phyloP scores from a whole-genome alignment of 148 eudicot genomes.

The Vaccinium vitisidaea region DNA sequence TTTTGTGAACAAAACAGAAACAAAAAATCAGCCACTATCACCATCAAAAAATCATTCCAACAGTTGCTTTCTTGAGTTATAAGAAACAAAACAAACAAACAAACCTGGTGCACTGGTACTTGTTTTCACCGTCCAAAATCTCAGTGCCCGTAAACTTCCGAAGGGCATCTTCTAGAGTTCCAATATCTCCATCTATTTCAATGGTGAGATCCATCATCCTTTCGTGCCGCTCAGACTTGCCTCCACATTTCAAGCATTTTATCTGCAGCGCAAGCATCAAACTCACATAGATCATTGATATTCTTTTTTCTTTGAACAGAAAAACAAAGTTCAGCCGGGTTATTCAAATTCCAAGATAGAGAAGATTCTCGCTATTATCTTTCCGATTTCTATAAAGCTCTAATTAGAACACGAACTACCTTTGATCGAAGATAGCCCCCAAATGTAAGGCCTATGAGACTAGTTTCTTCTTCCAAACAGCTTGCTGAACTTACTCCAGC shows the following conservation, averaged over 20 bases:
- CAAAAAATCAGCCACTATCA: not conserved
- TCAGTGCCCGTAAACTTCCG: conserved; percentile 56
- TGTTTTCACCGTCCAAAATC: conserved; percentile 76
- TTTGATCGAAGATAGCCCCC: conserved; percentile 88
- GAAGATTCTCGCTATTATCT: not conserved
- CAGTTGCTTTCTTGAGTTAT: not conserved
- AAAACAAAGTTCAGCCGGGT: not conserved
- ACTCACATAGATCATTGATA: not conserved
- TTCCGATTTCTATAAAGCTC: not conserved
- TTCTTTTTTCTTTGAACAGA: not conserved
- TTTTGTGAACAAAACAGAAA: not conserved
- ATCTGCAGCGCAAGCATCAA: conserved; percentile 37
- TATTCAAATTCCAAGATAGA: not conserved
- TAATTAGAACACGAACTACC: conserved; percentile 31
- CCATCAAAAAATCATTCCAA: not conserved
- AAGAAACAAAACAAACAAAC: conserved; percentile 23
- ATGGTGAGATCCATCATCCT: conserved; percentile 86
- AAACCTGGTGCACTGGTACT: conserved; percentile 76
- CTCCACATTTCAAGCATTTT: conserved; percentile 64
- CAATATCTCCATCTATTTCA: conserved; percentile 76
- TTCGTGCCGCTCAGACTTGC: conserved; percentile 60
- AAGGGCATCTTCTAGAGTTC: conserved; percentile 71
- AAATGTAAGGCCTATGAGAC: conserved; percentile 75
- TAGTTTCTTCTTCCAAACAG: conserved; percentile 68
- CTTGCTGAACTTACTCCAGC: conserved; percentile 40